Base-by-base conservation (phyloP, 2,329 filamentous ascomycete species). In the Septoria petroselini region DNA sequence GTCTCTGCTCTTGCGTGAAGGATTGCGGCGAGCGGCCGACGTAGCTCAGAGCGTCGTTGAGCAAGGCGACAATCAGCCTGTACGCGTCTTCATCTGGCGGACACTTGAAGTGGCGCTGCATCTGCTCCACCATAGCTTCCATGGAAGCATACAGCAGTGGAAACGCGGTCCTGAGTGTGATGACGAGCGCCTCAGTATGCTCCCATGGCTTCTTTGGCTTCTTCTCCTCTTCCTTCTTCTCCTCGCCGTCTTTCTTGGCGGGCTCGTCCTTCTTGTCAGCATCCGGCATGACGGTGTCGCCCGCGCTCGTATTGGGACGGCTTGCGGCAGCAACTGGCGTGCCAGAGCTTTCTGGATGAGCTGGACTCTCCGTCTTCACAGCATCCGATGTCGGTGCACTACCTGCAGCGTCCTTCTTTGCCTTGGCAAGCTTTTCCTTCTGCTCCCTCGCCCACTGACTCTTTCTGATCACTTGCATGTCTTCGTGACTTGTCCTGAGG, bases 111-210 rank as follows among this genome's bases (percentile, higher is more conserved):
- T 97, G 86, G 76, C 97, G 97, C 69, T 93, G 87, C 52, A 98
- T 95, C 71, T 97, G 91, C 66, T 98, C 93, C 23, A 97, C 91
- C 90, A 97, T 98, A 0, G 91, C 95, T 73, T 99, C 93, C 93
- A 99, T 97, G 0, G 91, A 96, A 35, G 97, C 75, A 7, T 94
- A 93, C 61, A 99, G 80, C 14, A 99, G 78, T 18, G 93, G 93
- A 76, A 97, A 98, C 0, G 91, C 91, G 5, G 93, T 97, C 76
- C 98, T 97, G 46, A 98, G 82, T 23, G 90, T 87, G 27, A 90
- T 87, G 79, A 95, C 90, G 53, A 98, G 89, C 67, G 97, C 91
- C 61, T 98, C 93, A 0, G 90, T 91, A 62, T 94, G 85, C 66
- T 98, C 93, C 93, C 93, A 97, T 0, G 94, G 90, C 57, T 87